These are phyloP conservation scores for Geotrichum citri-aurantii DNA, from an alignment of 1,139 yeast species.

Conservation along the genomic window DNA sequence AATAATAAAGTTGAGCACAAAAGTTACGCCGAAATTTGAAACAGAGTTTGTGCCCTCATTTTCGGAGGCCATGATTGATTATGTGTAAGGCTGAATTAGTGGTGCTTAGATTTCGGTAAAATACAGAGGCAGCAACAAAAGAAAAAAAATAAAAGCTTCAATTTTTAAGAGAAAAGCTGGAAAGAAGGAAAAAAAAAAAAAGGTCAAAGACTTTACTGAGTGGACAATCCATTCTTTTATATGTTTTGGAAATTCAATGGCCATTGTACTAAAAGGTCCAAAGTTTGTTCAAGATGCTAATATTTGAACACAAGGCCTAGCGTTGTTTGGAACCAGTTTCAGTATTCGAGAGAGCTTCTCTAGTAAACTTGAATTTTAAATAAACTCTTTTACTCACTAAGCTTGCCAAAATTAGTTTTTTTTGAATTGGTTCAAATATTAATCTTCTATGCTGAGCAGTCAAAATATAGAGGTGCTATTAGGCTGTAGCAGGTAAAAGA, in stretches of 20 bases:
- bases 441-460: too few relatives aligned
- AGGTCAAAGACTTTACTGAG: background rate
- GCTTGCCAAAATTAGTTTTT: too few relatives aligned
- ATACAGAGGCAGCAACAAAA: background rate
- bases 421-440: too few relatives aligned
- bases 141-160: background rate
- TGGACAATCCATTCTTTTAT: background rate
- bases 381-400: too few relatives aligned
- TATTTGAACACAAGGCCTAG: background rate
- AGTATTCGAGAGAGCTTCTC: background rate
- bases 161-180: background rate
- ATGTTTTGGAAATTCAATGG: background rate
- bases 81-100: background rate
- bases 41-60: constrained; percentile 27
- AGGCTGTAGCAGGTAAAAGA: too few relatives aligned
- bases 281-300: background rate
- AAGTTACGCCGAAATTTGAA: constrained; percentile 44
- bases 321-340: background rate
- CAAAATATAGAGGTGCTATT: too few relatives aligned
- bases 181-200: background rate
- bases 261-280: background rate
- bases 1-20: constrained; percentile 52
- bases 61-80: background rate
- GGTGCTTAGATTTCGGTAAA: background rate
- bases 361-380: too few relatives aligned